Percentiles rank a stretch among this genome's conserved stretches.
Conservation (phyloP, 2,329 filamentous ascomycete genomes). For the Bipolaris gigantea region DNA sequence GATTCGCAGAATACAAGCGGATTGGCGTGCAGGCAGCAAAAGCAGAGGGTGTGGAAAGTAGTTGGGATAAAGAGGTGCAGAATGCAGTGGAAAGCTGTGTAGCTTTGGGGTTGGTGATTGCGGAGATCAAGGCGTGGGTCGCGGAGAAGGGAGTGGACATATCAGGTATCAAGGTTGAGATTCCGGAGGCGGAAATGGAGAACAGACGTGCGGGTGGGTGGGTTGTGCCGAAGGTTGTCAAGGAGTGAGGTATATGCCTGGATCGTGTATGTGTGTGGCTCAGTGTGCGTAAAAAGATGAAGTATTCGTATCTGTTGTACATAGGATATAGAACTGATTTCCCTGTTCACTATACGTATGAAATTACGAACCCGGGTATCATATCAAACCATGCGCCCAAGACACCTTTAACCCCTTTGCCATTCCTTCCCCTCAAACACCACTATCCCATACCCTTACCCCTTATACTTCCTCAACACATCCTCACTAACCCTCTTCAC, state of each 20-base stretch:
- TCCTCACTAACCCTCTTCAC: constrained; percentile 75
- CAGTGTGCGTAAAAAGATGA: background rate
- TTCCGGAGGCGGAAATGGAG: constrained; percentile 42
- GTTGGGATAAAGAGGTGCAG: constrained; percentile 44
- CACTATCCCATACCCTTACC: constrained; percentile 13
- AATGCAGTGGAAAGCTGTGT: constrained; percentile 38
- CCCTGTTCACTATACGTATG: background rate
- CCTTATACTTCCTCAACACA: constrained; percentile 44
- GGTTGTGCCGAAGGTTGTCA: constrained; percentile 49
- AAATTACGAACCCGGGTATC: background rate
- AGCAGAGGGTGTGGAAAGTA: constrained; percentile 41
- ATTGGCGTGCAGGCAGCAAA: constrained; percentile 36
- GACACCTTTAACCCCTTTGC: background rate
- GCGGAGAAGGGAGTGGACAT: background rate
- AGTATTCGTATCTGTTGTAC: background rate
- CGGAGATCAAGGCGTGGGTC: constrained; percentile 20
- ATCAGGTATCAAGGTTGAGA: constrained; percentile 34
- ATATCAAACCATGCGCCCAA: background rate
- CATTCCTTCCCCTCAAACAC: background rate
- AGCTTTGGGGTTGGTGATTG: constrained; percentile 35
- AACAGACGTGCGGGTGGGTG: constrained; percentile 51
- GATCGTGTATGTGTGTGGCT: background rate
- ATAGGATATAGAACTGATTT: background rate
- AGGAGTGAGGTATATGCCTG: constrained; percentile 7
- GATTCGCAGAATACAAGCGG: constrained; percentile 44